Base-by-base conservation (phyloP, 1,284 basidiomycete species). In the Tilletia setariae region DNA sequence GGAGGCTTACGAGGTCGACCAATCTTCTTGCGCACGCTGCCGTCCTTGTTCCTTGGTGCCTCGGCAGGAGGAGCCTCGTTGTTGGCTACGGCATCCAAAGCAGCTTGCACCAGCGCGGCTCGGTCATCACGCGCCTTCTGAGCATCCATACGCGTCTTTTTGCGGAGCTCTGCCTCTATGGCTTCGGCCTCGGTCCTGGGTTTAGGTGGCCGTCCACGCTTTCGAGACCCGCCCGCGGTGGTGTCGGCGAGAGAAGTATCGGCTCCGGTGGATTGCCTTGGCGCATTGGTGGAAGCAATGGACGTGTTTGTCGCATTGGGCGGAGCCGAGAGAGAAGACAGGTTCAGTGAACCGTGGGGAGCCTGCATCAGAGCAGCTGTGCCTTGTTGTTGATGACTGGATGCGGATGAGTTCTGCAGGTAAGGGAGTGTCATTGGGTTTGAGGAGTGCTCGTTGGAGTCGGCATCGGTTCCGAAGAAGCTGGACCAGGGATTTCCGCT, bases 31-130 rank as follows among this genome's bases (percentile, higher is more conserved):
- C 56, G 56, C 4, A 61, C 56, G 56, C 56, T 61, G 56, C 56
- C 56, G 56, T 61, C 56, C 56, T 61, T 61, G 56, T 61, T 61
- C n/a, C 56, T 61, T 1, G 56, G 56, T 19, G 56, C 56, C 28
- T 61, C 56, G 28, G 56, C 19, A 16, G 56, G 56, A 9, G 56
- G 56, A 21, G 56, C 32, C 19, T 35, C 30, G 35, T 61, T 61
- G 56, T 61, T 61, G 30, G 56, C 56, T 9, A 61, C 32, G 16
- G 56, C 56, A 40, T 40, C 30, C 15, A 61, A 30, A 30, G 56
- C 56, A 8, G 56, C 56, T 61, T 61, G 30, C 15, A 40, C 56
- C 15, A 61, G n/a, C 9, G 56, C 56, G 30, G 56, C 56, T 6
- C 56, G 56, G 19, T 61, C 28, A 30, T 61, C 56, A 30, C 56